Conservation (phyloP, 2,329 filamentous ascomycete species). For the Macrophomina tecta region DNA sequence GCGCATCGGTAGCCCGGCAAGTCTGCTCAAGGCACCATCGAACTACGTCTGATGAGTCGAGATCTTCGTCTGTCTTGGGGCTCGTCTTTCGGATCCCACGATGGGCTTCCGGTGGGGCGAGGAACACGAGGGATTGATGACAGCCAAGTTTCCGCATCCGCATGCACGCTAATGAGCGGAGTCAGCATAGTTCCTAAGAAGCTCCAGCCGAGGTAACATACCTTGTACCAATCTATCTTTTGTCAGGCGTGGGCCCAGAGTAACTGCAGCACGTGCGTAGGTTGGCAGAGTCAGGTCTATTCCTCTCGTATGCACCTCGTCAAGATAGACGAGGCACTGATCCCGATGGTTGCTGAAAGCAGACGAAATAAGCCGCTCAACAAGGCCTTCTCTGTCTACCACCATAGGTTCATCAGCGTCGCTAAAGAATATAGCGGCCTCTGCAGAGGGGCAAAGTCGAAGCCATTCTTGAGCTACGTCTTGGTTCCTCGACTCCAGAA, state of each 20-base stretch:
- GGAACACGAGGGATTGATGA: slow-evolving; percentile 57
- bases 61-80: background rate
- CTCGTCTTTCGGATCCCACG: slow-evolving; percentile 55
- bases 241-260: slow-evolving; percentile 66
- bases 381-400: slow-evolving; percentile 53
- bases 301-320: slow-evolving; percentile 73
- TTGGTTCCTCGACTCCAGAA: slow-evolving; percentile 63
- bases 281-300: slow-evolving; percentile 69
- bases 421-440: slow-evolving; percentile 61
- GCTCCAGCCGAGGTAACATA: slow-evolving; percentile 39
- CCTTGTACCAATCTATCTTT: slow-evolving; percentile 75
- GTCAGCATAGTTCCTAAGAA: background rate
- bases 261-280: slow-evolving; percentile 69
- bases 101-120: slow-evolving; percentile 46
- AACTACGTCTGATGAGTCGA: slow-evolving; percentile 8
- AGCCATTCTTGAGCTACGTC: slow-evolving; percentile 60
- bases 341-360: slow-evolving; percentile 63
- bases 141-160: slow-evolving; percentile 18
- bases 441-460: slow-evolving; percentile 39
- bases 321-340: slow-evolving; percentile 69
- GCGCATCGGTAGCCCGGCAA: background rate
- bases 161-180: background rate
- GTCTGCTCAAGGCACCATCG: slow-evolving; percentile 10
- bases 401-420: slow-evolving; percentile 62
- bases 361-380: slow-evolving; percentile 62